Conservation (phyloP, 768 basidiomycete species). For the Termitomyces sp. region DNA sequence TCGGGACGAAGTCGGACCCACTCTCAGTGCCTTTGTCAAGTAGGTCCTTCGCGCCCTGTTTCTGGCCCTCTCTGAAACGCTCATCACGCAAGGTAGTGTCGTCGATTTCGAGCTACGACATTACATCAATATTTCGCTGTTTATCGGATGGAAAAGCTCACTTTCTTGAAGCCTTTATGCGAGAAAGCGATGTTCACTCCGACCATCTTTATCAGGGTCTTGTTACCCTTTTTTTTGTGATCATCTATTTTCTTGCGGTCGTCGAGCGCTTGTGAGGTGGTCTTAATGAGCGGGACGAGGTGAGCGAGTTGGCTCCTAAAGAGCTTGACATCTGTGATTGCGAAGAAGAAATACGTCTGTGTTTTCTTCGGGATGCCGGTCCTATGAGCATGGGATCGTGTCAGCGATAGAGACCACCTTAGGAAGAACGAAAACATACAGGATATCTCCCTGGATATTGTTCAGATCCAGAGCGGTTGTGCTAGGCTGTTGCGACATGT, state of each 20-base stretch:
- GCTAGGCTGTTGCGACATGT: conserved; percentile 16
- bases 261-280: conserved; percentile 33
- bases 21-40: conserved; percentile 29
- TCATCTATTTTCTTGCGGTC: conserved; percentile 36
- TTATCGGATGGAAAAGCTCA: conserved; percentile 11
- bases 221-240: conserved; percentile 30
- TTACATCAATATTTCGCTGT: not conserved
- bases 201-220: conserved; percentile 29
- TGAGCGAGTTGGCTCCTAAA: conserved; percentile 39
- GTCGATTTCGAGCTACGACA: conserved; percentile 31
- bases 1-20: conserved; percentile 23
- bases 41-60: conserved; percentile 29
- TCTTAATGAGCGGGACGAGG: conserved; percentile 41
- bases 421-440: conserved; percentile 23
- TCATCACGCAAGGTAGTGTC: conserved; percentile 31
- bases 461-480: conserved; percentile 25
- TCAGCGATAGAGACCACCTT: not conserved
- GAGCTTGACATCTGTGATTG: conserved; percentile 33
- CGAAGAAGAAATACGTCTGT: conserved; percentile 48
- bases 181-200: conserved; percentile 54
- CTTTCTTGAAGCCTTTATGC: conserved; percentile 37
- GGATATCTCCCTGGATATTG: conserved; percentile 44
- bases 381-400: conserved; percentile 22
- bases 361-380: conserved; percentile 52
- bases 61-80: conserved; percentile 36